Conservation (phyloP, 495 filamentous ascomycete species). For the Xeromyces bisporus region DNA sequence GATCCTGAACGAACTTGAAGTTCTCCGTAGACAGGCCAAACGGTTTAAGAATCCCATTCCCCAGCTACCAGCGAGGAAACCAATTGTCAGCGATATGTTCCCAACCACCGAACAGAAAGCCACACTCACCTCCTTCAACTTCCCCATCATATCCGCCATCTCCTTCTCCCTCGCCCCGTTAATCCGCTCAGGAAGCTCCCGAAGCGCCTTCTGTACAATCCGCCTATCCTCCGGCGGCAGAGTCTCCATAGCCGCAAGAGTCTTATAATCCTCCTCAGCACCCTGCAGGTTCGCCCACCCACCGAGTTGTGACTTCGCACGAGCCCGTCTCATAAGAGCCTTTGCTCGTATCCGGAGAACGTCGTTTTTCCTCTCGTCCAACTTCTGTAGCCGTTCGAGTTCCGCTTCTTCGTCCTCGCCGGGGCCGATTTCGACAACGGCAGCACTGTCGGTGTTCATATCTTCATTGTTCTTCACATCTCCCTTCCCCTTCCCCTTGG, state of each 20-base stretch:
- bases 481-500: constrained; percentile 9
- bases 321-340: constrained; percentile 69
- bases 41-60: constrained; percentile 79
- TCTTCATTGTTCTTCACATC: constrained; percentile 8
- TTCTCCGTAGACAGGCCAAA: constrained; percentile 87
- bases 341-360: constrained; percentile 69
- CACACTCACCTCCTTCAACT: constrained; percentile 68
- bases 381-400: constrained; percentile 31
- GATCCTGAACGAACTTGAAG: constrained; percentile 85
- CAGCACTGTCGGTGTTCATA: constrained; percentile 8
- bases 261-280: constrained; percentile 61
- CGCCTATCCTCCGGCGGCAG: constrained; percentile 46
- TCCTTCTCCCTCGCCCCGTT: constrained; percentile 68
- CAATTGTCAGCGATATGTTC: constrained; percentile 4
- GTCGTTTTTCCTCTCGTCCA: constrained; percentile 37
- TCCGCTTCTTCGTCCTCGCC: constrained; percentile 42
- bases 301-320: constrained; percentile 49
- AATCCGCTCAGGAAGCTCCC: constrained; percentile 43
- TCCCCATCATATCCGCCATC: constrained; percentile 90
- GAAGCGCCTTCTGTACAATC: constrained; percentile 47
- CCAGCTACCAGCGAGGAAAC: constrained; percentile 35
- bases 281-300: constrained; percentile 72
- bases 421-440: constrained; percentile 33
- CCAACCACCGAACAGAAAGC: background rate
- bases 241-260: constrained; percentile 35